phyloP scores from a whole-genome alignment of 2,329 filamentous ascomycete genomes.

The Colletotrichum liriopes region DNA sequence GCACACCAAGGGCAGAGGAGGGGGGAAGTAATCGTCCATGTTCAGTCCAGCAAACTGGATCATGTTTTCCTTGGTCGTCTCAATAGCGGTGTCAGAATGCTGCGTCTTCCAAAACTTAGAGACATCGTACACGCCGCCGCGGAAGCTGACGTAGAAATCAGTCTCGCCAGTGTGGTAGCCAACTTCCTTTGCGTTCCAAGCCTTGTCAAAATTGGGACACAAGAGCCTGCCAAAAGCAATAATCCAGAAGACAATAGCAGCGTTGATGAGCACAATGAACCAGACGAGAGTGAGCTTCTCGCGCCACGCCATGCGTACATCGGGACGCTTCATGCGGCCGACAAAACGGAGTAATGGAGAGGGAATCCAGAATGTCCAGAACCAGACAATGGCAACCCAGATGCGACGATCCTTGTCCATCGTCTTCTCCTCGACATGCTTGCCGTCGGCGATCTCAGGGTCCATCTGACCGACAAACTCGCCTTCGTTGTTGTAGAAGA shows the following conservation, averaged over 20 bases:
- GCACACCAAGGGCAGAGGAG: conserved; percentile 83
- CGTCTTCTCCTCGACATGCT: conserved; percentile 80
- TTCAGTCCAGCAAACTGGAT: conserved; percentile 82
- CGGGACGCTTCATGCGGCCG: conserved; percentile 96
- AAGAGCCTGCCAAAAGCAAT: conserved; percentile 86
- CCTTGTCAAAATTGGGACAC: conserved; percentile 94
- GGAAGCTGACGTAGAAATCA: conserved; percentile 90
- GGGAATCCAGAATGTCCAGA: conserved; percentile 93
- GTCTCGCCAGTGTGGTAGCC: conserved; percentile 77
- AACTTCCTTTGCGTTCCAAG: conserved; percentile 83
- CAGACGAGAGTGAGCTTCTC: conserved; percentile 91
- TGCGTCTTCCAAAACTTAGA: conserved; percentile 88
- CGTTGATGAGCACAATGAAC: conserved; percentile 88
- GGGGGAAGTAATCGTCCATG: conserved; percentile 87
- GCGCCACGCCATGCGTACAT: conserved; percentile 97
- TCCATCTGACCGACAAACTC: conserved; percentile 81
- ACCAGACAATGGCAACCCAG: conserved; percentile 90
- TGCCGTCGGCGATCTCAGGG: conserved; percentile 82
- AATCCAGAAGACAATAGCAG: conserved; percentile 90
- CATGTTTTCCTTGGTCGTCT: conserved; percentile 78
- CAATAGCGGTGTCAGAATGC: conserved; percentile 81
- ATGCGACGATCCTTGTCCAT: conserved; percentile 76
- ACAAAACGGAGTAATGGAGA: conserved; percentile 85
- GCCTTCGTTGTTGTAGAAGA: conserved; percentile 81
- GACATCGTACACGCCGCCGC: conserved; percentile 93